phyloP scores from a whole-genome alignment of 2,329 filamentous ascomycete genomes.

The Phialocephala subalpina region DNA sequence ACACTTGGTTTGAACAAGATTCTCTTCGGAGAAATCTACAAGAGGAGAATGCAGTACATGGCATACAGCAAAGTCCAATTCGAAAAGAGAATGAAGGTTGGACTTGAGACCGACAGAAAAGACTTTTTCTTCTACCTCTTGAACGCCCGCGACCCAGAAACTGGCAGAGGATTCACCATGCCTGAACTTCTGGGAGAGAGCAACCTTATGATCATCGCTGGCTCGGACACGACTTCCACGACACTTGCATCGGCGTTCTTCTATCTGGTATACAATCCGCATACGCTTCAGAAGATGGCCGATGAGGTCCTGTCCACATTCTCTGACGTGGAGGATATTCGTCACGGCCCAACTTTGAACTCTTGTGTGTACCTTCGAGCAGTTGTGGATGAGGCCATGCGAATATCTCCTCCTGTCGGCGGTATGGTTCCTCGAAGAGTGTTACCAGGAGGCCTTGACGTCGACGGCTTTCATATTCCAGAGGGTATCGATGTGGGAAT shows the following conservation, averaged over 20 bases:
- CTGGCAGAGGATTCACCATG: constrained; percentile 54
- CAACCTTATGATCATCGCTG: constrained; percentile 40
- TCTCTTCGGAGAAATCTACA: constrained; percentile 72
- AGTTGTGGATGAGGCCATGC: constrained; percentile 48
- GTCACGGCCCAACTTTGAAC: constrained; percentile 39
- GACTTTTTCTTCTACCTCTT: constrained; percentile 72
- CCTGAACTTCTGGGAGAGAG: constrained; percentile 42
- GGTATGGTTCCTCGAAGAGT: constrained; percentile 36
- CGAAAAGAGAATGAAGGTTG: constrained; percentile 70
- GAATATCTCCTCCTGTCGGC: constrained; percentile 41
- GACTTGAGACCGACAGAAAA: constrained; percentile 62
- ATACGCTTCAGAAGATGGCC: constrained; percentile 41
- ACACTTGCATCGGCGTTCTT: constrained; percentile 28
- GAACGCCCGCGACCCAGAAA: constrained; percentile 75
- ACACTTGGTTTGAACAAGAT: constrained; percentile 72
- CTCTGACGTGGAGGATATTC: constrained; percentile 46
- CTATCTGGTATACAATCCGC: constrained; percentile 48
- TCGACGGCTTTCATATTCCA: constrained; percentile 44
- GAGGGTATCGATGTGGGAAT: constrained; percentile 53
- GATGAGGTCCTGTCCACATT: constrained; percentile 38
- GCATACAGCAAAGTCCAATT: constrained; percentile 74
- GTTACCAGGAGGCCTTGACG: constrained; percentile 27
- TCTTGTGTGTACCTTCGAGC: constrained; percentile 51
- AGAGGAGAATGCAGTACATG: constrained; percentile 74
- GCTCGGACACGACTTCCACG: constrained; percentile 49